These are phyloP conservation scores for Rhodamnia rubescens DNA, from an alignment of 345 rosid genomes.

Conservation along the genomic window DNA sequence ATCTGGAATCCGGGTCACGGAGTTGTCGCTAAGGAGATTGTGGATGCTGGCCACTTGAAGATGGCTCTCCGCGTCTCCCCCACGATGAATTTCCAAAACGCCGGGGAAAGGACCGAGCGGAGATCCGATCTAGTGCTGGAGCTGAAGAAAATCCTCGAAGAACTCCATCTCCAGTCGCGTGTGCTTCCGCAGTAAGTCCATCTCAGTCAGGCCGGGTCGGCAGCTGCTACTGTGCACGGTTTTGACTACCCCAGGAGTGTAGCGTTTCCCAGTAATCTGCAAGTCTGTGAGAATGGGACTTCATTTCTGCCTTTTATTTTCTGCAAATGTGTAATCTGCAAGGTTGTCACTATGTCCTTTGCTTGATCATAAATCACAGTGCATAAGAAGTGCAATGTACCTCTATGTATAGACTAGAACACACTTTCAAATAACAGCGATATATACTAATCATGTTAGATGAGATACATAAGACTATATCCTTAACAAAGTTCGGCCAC, in stretches of 20 bases:
- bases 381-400: neutral
- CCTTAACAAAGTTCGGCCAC: too few species aligned
- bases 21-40: constrained; percentile 45
- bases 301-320: neutral
- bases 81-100: constrained; percentile 52
- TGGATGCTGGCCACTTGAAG: constrained; percentile 52
- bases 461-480: too few species aligned
- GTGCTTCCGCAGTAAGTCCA: constrained; percentile 50
- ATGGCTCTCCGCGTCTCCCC: constrained; percentile 43
- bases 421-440: too few species aligned
- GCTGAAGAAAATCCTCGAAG: constrained; percentile 46
- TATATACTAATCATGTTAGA: too few species aligned
- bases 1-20: constrained; percentile 44
- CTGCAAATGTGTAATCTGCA: neutral
- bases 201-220: constrained; percentile 10
- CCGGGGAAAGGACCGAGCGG: constrained; percentile 30
- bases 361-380: neutral
- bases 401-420: neutral
- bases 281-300: neutral
- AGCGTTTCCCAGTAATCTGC: neutral
- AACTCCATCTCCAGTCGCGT: constrained; percentile 31
- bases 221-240: neutral
- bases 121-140: constrained; percentile 48
- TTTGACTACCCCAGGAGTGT: neutral
- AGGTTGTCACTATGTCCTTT: neutral